Percentiles rank a stretch among this genome's conserved stretches.
Evolutionary conservation across 352 stramenopile species (phyloP).

Genomic region (Sclerospora graminicola): DNA sequence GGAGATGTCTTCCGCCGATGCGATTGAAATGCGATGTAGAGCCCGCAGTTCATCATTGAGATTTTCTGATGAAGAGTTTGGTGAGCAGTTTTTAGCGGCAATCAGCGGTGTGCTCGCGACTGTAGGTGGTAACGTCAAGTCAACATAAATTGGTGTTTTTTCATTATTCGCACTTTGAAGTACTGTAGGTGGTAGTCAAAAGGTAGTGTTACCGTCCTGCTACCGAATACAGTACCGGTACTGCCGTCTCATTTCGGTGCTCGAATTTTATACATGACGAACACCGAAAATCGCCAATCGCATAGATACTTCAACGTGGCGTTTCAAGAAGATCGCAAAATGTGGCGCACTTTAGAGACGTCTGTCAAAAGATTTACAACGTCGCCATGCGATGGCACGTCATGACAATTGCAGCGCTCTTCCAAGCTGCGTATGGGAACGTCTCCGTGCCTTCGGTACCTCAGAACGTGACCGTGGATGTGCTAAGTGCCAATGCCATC

Average conservation of each 20-base stretch:
- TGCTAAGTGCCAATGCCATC: conserved; percentile 65
- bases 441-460: conserved; percentile 32
- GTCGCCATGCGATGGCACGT: conserved; percentile 7
- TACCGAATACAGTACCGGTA: no score
- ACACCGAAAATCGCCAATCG: no score
- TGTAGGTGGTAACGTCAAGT: conserved; percentile 5
- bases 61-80: conserved; percentile 72
- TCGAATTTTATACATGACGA: no score
- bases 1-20: conserved; percentile 17
- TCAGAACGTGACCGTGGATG: conserved; percentile 50
- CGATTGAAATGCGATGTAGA: conserved; percentile 27
- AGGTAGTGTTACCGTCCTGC: no score
- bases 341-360: no score
- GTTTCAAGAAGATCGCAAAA: no score
- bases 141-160: conserved; percentile 16
- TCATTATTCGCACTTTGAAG: no score
- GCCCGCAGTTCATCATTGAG: conserved; percentile 39
- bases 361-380: no score
- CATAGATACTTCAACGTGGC: no score
- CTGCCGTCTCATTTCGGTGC: no score
- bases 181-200: no score
- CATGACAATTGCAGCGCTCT: background rate
- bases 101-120: conserved; percentile 21
- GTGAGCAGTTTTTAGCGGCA: conserved; percentile 46
- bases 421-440: conserved; percentile 3